Evolutionary conservation across 345 rosid genomes (phyloP), one percentile per base, ranked within the genome.

Genomic region (Laguncularia racemosa): DNA sequence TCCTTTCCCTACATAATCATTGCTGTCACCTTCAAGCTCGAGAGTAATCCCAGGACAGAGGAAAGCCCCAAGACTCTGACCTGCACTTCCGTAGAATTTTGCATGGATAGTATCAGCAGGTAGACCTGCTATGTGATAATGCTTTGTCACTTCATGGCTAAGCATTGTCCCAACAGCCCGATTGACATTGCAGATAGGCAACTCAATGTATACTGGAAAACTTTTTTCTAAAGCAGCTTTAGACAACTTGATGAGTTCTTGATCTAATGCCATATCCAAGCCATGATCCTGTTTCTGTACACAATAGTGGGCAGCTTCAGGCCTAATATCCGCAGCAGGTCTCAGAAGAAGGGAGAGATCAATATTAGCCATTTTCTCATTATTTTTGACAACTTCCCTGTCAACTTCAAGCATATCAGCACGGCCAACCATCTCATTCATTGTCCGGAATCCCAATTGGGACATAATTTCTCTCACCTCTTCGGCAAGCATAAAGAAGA

Each of bases 91-190:
- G 2, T 56, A 59, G 65, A 95, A 80, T 76, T 88, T 95, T 62
- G 86, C 73, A 69, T 95, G 96, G 62, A 95, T 83, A 26, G 95
- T 85, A 69, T 83, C 97, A 13, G 82, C 63, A 12, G 93, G 91
- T 73, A 95, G 93, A 64, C 99, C 99, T 12, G 75, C 84, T 79
- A 81, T 63, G 65, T 72, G 79, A 75, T 90, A 86, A 48, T 80
- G 88, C 71, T 88, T 95, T 12, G 95, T 95, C 38, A 95, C 99
- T 76, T 95, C 97, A 73, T 95, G 99, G 69, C 99, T 95, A 53
- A 95, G 84, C 99, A 95, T 95, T 55, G 99, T 95, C 52, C 99
- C 99, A 53, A 86, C 97, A 55, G 99, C 99, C 38, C 99, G 96
- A 72, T 95, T 95, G 54, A 91, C 95, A 60, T 95, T 95, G 81